Evolutionary conservation across 2,329 filamentous ascomycete species (phyloP), one percentile per base, ranked within the genome.

Genomic region (Ampelomyces quisqualis): DNA sequence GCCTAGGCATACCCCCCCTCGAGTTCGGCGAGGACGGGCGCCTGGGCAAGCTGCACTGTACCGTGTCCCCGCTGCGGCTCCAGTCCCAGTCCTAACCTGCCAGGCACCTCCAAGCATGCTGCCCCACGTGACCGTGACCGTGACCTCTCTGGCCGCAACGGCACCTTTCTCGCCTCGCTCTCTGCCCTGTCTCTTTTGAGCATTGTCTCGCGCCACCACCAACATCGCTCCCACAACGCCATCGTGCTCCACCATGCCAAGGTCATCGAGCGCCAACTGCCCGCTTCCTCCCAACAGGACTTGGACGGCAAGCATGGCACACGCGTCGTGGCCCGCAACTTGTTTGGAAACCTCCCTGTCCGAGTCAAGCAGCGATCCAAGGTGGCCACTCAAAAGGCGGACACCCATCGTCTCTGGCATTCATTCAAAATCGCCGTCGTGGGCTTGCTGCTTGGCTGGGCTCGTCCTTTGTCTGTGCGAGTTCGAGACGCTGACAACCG

Each of bases 271-370:
- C 79, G 88, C 19, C 75, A 86, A 40, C 69, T 75, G 1, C 85
- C 86, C 5, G 79, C 81, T 4, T 72, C 76, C 8, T 66, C 74
- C 6, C 77, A 82, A 34, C 78, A 86, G 31, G 73, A 76, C 33
- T 55, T 74, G 7, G 71, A 69, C 23, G 77, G 76, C 40, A 65
- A 72, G 14, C 81, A 88, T 70, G 91, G 91, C 4, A 95, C 90
- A 0, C 79, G 81, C 19, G 82, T 91, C 2, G 77, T 77, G 0
- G 85, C 95, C 5, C 80, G 84, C 40, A 84, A 95, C 63, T 73
- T 96, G 1, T 97, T 96, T 68, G 90, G 90, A 0, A 86, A 84
- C 43, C 88, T 96, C 80, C 90, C 91, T 0, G 91, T 96, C 9
- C 82, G 91, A 10, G 84, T 94, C 18, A 95, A 93, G 62, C 86